Conservation (phyloP, 2,329 filamentous ascomycete genomes). For the Ilyonectria sp. region DNA sequence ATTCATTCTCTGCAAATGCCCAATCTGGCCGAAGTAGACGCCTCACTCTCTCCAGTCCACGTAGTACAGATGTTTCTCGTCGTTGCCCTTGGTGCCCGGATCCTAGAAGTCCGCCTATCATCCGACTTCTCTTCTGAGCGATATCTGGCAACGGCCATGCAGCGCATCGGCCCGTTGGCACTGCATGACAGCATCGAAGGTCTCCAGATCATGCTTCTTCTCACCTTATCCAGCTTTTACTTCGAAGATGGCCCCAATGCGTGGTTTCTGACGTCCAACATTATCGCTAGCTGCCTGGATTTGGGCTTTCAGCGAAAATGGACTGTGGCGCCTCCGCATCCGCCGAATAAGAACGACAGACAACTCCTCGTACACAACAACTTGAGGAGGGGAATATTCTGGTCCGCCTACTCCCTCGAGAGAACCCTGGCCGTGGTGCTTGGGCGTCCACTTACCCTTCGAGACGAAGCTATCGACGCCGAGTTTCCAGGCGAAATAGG, state of each 20-base stretch:
- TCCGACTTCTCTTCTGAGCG: conserved; percentile 19
- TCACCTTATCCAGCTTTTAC: conserved; percentile 29
- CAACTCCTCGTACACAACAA: conserved; percentile 13
- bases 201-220: conserved; percentile 34
- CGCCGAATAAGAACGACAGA: too few species aligned
- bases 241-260: conserved; percentile 35
- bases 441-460: conserved; percentile 32
- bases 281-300: conserved; percentile 36
- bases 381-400: conserved; percentile 33
- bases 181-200: conserved; percentile 35
- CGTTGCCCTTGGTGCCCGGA: conserved; percentile 31
- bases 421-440: conserved; percentile 32
- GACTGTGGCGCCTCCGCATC: conserved; percentile 7
- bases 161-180: conserved; percentile 24
- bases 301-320: conserved; percentile 32
- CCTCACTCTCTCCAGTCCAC: conserved; percentile 16
- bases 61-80: conserved; percentile 33
- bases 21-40: conserved; percentile 23
- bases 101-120: conserved; percentile 19
- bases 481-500: conserved; percentile 38
- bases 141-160: conserved; percentile 34
- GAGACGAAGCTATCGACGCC: conserved; percentile 36
- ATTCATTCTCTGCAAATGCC: conserved; percentile 22
- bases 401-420: conserved; percentile 37
- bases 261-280: conserved; percentile 34